Evolutionary conservation across 495 filamentous ascomycete genomes (phyloP), one percentile per base, ranked within the genome.

Genomic region (Aspergillus sparsus): DNA sequence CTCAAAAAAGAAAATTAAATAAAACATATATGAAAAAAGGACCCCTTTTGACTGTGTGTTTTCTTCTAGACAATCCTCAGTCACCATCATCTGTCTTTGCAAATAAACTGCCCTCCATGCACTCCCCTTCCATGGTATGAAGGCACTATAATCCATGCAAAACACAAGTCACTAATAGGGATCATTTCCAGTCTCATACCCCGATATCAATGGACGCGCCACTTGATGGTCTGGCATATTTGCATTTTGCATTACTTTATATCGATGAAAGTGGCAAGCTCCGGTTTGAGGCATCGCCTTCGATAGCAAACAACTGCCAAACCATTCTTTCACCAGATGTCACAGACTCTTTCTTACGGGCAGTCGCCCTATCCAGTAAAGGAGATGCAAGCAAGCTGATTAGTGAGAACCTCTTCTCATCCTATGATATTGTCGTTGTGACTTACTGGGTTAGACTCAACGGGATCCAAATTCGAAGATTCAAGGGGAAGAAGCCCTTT

Each of bases 191-290:
- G 70, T 44, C 63, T 42, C 60, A 67, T 39, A 60, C 65, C 27
- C 62, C 63, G 6, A 69, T 71, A 60, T 71, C 69, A 6, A 66
- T 65, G 64, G 67, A 64, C 55, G 61, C 69, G 50, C 62, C 63
- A 41, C 59, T 60, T 21, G 63, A 68, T 21, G 68, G 63, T 11
- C 54, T 62, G 45, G 53, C 57, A 5, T 74, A 60, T 54, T 60
- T 68, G 5, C 74, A 77, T 50, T 77, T 71, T 63, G 74, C 74
- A 42, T 61, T 77, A 11, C 74, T 77, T 42, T 77, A 77, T 44
- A 67, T 77, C 42, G 72, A 76, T 51, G 60, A 68, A 34, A 56
- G 63, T 47, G 74, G 73, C 7, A 74, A 74, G 47, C 66, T 77
- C 9, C 68, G 72, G 16, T 71, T 74, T 33, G 67, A 72, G 57